A percentile compares a stretch with the other conserved stretches of the same genome.
Evolutionary conservation across 192 early-diverging fungal genomes (phyloP).

Genomic region (Coemansia sp.): DNA sequence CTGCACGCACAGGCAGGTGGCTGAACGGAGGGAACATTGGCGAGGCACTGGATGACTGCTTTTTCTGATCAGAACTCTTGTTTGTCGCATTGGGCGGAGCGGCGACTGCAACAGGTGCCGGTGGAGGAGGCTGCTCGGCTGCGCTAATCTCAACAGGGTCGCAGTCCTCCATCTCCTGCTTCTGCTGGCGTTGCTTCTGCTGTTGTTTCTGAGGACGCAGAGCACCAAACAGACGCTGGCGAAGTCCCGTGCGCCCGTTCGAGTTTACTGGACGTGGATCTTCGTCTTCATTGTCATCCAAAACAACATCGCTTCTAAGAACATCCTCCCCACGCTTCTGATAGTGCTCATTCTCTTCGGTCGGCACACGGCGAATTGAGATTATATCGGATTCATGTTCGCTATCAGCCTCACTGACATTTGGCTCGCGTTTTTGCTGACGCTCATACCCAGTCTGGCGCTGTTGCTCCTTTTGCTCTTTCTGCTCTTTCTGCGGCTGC

Average conservation of each 20-base stretch:
- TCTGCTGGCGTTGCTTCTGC: neutral
- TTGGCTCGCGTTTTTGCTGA: no score
- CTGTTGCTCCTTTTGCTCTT: no score
- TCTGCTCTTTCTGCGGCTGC: slow-evolving; percentile 4
- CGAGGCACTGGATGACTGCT: slow-evolving; percentile 6
- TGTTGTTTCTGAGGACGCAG: neutral
- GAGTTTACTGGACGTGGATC: neutral
- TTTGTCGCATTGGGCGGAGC: neutral
- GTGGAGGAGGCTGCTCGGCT: slow-evolving; percentile 5
- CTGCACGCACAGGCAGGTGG: slow-evolving; percentile 38
- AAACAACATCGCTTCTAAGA: neutral
- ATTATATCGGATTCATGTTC: slow-evolving; percentile 15
- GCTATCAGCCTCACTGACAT: slow-evolving; percentile 3
- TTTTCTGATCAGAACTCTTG: neutral
- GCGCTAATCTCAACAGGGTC: neutral
- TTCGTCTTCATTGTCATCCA: slow-evolving; percentile 6
- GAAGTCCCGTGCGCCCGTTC: slow-evolving; percentile 2
- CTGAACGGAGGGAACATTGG: slow-evolving; percentile 55
- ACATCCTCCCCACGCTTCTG: neutral
- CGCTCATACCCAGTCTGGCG: no score
- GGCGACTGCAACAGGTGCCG: neutral
- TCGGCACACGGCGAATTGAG: slow-evolving; percentile 22
- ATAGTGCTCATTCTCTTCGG: neutral
- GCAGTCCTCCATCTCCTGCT: neutral
- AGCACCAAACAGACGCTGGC: slow-evolving; percentile 27